phyloP scores from a whole-genome alignment of 2,329 filamentous ascomycete species.

The Cordyceps farinosa region DNA sequence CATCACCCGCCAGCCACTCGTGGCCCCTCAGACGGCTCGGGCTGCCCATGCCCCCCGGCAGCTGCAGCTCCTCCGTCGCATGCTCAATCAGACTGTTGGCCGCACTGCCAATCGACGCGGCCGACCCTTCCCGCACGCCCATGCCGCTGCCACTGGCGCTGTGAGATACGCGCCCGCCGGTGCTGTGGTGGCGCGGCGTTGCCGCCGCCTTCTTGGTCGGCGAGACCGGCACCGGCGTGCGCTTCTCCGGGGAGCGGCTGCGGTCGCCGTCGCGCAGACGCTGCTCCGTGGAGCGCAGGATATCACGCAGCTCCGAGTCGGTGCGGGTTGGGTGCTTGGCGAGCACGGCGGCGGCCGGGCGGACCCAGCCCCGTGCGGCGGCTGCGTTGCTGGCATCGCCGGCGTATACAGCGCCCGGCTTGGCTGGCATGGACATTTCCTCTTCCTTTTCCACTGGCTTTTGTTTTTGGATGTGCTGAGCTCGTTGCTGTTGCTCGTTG shows the following conservation, averaged over 20 bases:
- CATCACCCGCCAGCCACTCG: constrained; percentile 26
- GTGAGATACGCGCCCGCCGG: background rate
- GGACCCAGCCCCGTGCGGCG: background rate
- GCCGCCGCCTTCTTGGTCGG: constrained; percentile 22
- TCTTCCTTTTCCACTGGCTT: constrained; percentile 1
- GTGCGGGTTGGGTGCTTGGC: constrained; percentile 23
- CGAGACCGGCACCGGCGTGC: constrained; percentile 26
- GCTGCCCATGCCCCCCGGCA: constrained; percentile 39
- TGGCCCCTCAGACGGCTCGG: constrained; percentile 38
- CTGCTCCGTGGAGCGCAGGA: constrained; percentile 51
- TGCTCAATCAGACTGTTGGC: constrained; percentile 41
- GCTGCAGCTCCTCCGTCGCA: constrained; percentile 34
- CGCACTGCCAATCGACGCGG: constrained; percentile 34
- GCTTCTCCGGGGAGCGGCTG: constrained; percentile 31
- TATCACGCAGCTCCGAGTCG: constrained; percentile 49
- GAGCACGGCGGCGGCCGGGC: constrained; percentile 2
- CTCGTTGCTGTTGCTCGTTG: background rate
- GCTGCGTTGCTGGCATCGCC: background rate
- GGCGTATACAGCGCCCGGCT: background rate
- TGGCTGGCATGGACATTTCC: background rate
- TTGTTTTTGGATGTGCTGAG: background rate
- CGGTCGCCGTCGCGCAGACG: constrained; percentile 40
- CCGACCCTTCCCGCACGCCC: constrained; percentile 29
- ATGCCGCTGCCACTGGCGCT: background rate
- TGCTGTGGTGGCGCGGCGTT: background rate